These are phyloP conservation scores for Pisolithus albus DNA, from an alignment of 768 basidiomycete genomes.

Conservation along the genomic window DNA sequence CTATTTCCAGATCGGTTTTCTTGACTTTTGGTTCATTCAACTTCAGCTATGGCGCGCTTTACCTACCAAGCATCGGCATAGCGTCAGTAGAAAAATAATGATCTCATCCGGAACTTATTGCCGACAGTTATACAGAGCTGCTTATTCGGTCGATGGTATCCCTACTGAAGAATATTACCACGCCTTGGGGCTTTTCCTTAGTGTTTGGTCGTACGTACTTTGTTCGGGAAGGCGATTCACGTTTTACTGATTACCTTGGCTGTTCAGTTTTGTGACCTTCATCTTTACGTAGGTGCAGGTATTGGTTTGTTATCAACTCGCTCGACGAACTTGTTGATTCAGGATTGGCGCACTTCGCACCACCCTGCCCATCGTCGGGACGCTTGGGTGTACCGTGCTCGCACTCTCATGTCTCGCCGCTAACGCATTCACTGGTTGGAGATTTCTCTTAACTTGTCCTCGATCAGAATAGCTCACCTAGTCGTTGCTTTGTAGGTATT, in stretches of 20 bases:
- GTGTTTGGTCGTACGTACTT: conserved; percentile 18
- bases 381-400: conserved; percentile 16
- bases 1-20: conserved; percentile 18
- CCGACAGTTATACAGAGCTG: conserved; percentile 11
- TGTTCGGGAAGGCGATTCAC: neutral
- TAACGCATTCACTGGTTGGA: too few relatives aligned
- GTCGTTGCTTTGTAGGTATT: too few relatives aligned
- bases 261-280: neutral
- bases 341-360: conserved; percentile 23
- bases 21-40: conserved; percentile 25
- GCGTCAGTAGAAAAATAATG: conserved; percentile 12
- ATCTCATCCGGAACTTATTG: neutral
- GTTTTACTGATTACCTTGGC: neutral
- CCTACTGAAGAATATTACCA: conserved; percentile 18
- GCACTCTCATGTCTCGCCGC: conserved; percentile 13
- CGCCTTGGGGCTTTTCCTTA: conserved; percentile 23
- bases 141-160: conserved; percentile 20
- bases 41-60: conserved; percentile 17
- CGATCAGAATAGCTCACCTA: too few relatives aligned
- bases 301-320: too few relatives aligned
- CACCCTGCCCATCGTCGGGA: conserved; percentile 16
- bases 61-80: conserved; percentile 18
- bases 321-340: too few relatives aligned
- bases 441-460: too few relatives aligned
- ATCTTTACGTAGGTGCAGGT: too few relatives aligned